Conservation (phyloP, 257 asterid genomes). For the Solanum gracilifrons region DNA sequence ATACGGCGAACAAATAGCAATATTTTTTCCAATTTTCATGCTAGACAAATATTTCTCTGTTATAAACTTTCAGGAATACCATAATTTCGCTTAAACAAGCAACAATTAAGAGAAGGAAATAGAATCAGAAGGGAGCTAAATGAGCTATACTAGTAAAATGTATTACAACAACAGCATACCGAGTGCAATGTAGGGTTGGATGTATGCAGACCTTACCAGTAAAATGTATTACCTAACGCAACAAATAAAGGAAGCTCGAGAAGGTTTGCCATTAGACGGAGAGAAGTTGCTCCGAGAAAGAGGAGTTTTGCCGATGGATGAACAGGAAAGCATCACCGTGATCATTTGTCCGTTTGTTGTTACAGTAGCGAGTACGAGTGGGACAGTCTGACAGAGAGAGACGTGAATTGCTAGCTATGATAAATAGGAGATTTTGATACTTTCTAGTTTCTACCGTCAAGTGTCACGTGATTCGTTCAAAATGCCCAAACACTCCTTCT, state of each 20-base stretch:
- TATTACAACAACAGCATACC: neutral
- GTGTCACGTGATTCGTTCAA: neutral
- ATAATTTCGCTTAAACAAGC: neutral
- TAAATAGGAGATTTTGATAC: neutral
- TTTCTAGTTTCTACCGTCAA: too few relatives aligned
- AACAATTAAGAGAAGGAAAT: neutral
- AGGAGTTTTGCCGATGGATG: neutral
- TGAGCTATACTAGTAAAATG: neutral
- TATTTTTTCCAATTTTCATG: neutral
- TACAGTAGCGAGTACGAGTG: neutral
- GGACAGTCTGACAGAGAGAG: neutral
- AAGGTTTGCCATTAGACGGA: neutral
- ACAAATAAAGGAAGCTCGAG: neutral
- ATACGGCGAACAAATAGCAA: neutral
- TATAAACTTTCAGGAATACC: neutral
- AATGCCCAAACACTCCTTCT: neutral
- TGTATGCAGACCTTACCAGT: neutral
- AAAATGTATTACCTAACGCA: neutral
- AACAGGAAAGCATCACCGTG: neutral
- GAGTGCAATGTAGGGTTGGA: neutral
- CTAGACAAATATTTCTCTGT: neutral
- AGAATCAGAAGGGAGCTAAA: neutral
- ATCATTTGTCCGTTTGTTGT: neutral
- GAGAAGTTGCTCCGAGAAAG: neutral
- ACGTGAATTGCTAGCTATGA: neutral